Conservation (phyloP, 768 basidiomycete species). For the Russula sp. region DNA sequence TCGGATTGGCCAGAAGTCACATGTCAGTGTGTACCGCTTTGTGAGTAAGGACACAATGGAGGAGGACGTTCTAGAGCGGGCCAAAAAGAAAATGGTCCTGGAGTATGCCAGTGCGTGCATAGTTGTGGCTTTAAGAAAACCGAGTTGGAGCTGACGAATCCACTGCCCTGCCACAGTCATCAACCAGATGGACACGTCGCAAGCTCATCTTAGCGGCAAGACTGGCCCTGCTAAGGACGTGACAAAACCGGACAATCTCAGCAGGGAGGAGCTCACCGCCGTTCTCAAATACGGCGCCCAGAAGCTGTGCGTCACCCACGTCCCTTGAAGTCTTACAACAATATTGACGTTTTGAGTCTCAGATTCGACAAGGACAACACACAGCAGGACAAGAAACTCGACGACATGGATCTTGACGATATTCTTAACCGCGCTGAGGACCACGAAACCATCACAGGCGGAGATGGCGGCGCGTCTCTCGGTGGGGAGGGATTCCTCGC, state of each 20-base stretch:
- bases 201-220: conserved; percentile 88
- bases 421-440: conserved; percentile 95
- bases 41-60: conserved; percentile 99
- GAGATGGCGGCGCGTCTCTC: conserved; percentile 86
- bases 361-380: conserved; percentile 98
- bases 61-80: conserved; percentile 95
- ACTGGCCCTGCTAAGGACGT: conserved; percentile 52
- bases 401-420: conserved; percentile 98
- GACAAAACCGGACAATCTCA: conserved; percentile 74
- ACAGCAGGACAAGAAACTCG: conserved; percentile 90
- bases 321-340: conserved; percentile 8
- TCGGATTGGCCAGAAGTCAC: conserved; percentile 97
- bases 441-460: conserved; percentile 85
- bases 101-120: conserved; percentile 91
- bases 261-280: conserved; percentile 94
- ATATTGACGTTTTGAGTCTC: conserved; percentile 22
- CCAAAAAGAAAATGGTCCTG: conserved; percentile 99
- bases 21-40: conserved; percentile 97
- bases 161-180: conserved; percentile 57
- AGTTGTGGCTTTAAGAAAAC: conserved; percentile 5
- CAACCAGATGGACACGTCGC: conserved; percentile 99
- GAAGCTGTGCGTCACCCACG: conserved; percentile 64
- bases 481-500: conserved; percentile 97
- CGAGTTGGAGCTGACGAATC: background rate
- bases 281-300: conserved; percentile 99